phyloP scores from a whole-genome alignment of 2,329 filamentous ascomycete genomes.

The Podosphaera fusca region DNA sequence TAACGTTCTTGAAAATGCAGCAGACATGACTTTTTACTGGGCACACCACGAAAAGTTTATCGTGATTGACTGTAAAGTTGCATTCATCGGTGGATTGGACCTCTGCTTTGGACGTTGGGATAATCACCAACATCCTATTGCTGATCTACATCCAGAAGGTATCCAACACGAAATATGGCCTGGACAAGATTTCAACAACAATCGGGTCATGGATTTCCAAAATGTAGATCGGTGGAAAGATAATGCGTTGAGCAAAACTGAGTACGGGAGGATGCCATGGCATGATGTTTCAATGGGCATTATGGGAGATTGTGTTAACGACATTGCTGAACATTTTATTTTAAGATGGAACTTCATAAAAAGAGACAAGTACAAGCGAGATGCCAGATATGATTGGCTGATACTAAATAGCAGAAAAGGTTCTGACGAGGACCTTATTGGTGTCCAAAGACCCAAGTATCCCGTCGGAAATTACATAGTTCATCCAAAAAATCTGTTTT shows the following conservation, averaged over 20 bases:
- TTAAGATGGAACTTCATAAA: conserved; percentile 94
- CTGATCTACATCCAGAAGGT: conserved; percentile 71
- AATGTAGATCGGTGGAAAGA: conserved; percentile 78
- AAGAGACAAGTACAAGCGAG: conserved; percentile 91
- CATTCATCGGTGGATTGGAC: conserved; percentile 86
- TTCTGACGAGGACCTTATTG: conserved; percentile 64
- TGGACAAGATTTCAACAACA: conserved; percentile 96
- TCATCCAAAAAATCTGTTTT: conserved; percentile 52
- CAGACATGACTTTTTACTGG: conserved; percentile 95
- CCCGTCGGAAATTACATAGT: conserved; percentile 71
- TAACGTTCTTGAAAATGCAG: conserved; percentile 78
- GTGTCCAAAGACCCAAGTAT: conserved; percentile 70
- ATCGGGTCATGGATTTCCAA: conserved; percentile 86
- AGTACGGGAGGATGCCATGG: conserved; percentile 94
- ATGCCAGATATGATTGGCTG: conserved; percentile 65
- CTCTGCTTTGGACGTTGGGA: conserved; percentile 95
- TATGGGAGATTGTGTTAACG: conserved; percentile 73
- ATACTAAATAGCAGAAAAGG: conserved; percentile 52
- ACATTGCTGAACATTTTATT: conserved; percentile 89
- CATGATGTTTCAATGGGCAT: conserved; percentile 86
- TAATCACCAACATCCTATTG: conserved; percentile 56
- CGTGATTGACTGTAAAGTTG: conserved; percentile 73
- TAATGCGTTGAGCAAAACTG: conserved; percentile 76
- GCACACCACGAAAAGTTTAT: conserved; percentile 97
- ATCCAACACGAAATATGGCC: conserved; percentile 72